Evolutionary conservation across 1,284 basidiomycete genomes (phyloP).

Genomic region (Schizophyllum commune): DNA sequence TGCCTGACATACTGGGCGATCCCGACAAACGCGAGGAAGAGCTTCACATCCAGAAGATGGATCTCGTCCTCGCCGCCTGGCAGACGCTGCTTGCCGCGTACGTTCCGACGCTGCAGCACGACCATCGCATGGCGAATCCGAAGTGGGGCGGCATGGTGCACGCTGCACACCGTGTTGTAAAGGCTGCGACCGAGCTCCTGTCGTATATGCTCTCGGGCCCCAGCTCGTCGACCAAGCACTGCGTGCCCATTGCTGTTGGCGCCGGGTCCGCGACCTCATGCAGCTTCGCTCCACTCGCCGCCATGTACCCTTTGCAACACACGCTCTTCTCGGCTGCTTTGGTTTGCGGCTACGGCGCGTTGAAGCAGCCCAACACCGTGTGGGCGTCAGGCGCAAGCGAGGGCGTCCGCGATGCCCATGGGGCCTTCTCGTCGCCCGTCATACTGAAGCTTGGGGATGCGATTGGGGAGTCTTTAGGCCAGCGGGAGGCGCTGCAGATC

Average conservation of each 20-base stretch:
- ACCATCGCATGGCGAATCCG: not conserved
- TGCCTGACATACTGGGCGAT: not conserved
- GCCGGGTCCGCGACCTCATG: not conserved
- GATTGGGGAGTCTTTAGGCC: not conserved
- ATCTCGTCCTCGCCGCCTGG: not conserved
- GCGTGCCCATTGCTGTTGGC: not conserved
- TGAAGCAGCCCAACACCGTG: constrained; percentile 5
- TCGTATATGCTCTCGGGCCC: not conserved
- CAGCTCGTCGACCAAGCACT: not conserved
- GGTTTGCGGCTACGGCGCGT: constrained; percentile 8
- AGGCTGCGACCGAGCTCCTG: not conserved
- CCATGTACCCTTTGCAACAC: constrained; percentile 2
- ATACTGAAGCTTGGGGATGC: not conserved
- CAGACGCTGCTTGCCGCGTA: not conserved
- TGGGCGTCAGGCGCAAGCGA: constrained; percentile 9
- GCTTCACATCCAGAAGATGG: not conserved
- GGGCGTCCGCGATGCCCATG: constrained; percentile 3
- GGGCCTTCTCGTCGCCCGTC: not conserved
- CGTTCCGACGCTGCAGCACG: not conserved
- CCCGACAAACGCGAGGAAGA: not conserved
- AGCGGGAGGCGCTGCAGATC: not conserved
- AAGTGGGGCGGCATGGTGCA: not conserved
- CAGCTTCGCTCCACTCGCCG: constrained; percentile 4
- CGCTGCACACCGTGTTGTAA: not conserved
- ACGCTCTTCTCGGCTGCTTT: constrained; percentile 12